phyloP scores from a whole-genome alignment of 108 stramenopile genomes.

The Aurantiochytrium sp. region DNA sequence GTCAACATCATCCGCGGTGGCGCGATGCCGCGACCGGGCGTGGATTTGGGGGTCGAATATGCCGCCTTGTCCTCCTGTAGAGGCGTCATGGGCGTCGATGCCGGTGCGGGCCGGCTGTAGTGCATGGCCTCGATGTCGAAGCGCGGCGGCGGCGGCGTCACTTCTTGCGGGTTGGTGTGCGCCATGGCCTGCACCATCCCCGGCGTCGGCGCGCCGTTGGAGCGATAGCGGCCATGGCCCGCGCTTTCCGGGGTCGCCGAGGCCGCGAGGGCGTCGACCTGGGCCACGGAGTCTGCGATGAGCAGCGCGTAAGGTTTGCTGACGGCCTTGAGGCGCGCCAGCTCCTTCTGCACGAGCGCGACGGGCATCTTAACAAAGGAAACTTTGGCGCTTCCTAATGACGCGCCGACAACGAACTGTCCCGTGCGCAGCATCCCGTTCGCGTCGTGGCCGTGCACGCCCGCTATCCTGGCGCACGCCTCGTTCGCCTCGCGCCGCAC shows the following conservation, averaged over 20 bases:
- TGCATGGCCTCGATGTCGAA: not conserved
- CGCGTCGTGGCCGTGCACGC: not conserved
- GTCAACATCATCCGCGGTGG: not conserved
- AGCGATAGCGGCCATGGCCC: not conserved
- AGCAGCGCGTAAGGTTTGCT: not conserved
- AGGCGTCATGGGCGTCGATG: slow-evolving; percentile 20
- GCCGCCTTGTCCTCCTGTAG: not conserved
- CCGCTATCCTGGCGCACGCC: not conserved
- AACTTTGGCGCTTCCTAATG: slow-evolving; percentile 25
- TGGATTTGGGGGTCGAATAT: not conserved
- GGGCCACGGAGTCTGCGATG: not conserved
- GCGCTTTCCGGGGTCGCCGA: not conserved
- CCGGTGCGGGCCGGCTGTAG: no score
- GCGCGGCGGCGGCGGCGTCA: not conserved
- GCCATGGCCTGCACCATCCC: not conserved
- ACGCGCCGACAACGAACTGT: not conserved
- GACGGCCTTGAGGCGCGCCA: not conserved
- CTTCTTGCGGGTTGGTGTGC: not conserved
- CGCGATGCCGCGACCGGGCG: not conserved
- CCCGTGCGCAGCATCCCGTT: not conserved
- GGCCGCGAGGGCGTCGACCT: not conserved
- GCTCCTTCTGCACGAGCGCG: not conserved
- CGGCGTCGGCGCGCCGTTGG: not conserved
- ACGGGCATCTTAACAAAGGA: not conserved
- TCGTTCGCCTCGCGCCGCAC: not conserved